phyloP scores from a whole-genome alignment of 2,329 filamentous ascomycete species.

The Mycogone perniciosa region DNA sequence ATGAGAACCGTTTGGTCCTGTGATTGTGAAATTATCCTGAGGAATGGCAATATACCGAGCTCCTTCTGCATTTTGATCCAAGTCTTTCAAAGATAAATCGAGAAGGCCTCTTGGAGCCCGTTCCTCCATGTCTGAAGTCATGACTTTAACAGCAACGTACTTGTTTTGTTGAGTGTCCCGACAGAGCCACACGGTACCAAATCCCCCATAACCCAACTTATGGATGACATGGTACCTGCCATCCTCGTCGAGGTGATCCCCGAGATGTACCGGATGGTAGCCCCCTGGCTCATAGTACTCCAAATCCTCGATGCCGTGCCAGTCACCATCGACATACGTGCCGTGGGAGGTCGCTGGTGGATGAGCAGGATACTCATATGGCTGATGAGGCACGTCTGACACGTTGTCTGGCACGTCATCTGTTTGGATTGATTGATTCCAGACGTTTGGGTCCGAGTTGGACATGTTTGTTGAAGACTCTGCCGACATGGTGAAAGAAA shows the following conservation, averaged over 20 bases:
- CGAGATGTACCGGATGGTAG: constrained; percentile 38
- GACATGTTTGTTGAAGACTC: too few species aligned
- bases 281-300: constrained; percentile 30
- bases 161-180: constrained; percentile 23
- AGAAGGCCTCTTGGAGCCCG: not conserved
- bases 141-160: constrained; percentile 28
- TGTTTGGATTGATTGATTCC: too few species aligned
- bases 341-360: constrained; percentile 5
- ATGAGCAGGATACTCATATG: not conserved
- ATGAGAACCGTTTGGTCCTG: constrained; percentile 23
- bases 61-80: constrained; percentile 1
- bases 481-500: too few species aligned
- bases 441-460: too few species aligned
- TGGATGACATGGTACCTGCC: constrained; percentile 36
- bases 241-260: constrained; percentile 28
- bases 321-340: constrained; percentile 5
- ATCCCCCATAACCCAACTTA: constrained; percentile 39
- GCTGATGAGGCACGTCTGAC: too few species aligned
- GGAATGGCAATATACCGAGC: constrained; percentile 15
- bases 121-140: constrained; percentile 19
- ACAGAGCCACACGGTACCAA: constrained; percentile 39
- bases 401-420: not conserved
- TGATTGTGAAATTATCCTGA: constrained; percentile 18
- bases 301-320: constrained; percentile 15
- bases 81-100: not conserved